phyloP scores from a whole-genome alignment of 257 asterid species.

The Nicotiana attenuata region DNA sequence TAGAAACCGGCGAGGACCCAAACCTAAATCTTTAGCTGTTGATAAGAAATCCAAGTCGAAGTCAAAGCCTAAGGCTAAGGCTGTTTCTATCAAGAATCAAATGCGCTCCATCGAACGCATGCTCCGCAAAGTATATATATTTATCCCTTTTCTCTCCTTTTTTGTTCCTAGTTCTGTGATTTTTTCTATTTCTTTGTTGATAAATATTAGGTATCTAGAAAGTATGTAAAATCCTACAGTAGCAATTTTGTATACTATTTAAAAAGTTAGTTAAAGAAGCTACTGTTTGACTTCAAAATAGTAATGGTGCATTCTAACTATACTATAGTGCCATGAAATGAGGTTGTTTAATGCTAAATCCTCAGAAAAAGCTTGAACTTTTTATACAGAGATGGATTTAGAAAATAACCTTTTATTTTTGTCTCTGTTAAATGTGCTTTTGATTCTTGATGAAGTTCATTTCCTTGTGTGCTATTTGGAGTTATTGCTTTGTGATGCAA shows the following conservation, averaged over 20 bases:
- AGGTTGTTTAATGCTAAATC: too few species aligned
- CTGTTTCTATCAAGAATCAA: constrained; percentile 77
- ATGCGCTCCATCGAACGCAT: constrained; percentile 85
- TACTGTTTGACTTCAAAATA: neutral
- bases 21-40: constrained; percentile 45
- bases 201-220: neutral
- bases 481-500: neutral
- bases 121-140: constrained; percentile 66
- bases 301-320: neutral
- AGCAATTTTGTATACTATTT: neutral
- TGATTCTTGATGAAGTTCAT: too few species aligned
- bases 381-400: too few species aligned
- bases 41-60: constrained; percentile 35
- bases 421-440: too few species aligned
- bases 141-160: constrained; percentile 3
- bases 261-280: neutral
- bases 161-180: neutral
- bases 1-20: constrained; percentile 22
- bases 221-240: neutral
- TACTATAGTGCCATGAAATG: neutral
- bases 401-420: too few species aligned
- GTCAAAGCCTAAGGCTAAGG: constrained; percentile 44
- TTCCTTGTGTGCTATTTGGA: neutral
- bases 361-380: too few species aligned
- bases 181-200: neutral